Conservation (phyloP, 2,329 filamentous ascomycete genomes). For the Aspergillus sojae region DNA sequence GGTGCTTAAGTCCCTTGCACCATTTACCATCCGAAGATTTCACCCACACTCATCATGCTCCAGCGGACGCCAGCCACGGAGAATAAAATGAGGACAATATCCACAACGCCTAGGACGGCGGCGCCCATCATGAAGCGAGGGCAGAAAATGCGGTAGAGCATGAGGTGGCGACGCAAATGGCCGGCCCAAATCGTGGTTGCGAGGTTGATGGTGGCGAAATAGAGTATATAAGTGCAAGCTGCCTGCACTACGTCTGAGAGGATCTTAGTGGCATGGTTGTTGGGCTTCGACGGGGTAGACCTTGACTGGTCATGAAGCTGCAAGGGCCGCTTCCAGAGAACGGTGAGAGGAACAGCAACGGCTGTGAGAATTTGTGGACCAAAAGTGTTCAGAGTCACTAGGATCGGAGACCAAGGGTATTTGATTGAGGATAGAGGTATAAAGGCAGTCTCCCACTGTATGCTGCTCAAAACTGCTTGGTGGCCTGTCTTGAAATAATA, state of each 20-base stretch:
- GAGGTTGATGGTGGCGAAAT: conserved; percentile 79
- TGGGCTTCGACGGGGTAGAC: conserved; percentile 19
- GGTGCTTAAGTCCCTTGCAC: background rate
- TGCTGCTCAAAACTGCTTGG: conserved; percentile 80
- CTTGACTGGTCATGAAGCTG: conserved; percentile 60
- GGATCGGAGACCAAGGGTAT: conserved; percentile 86
- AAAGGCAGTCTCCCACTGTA: conserved; percentile 97
- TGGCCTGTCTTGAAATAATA: conserved; percentile 98
- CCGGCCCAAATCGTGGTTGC: conserved; percentile 91
- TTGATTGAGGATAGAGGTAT: conserved; percentile 79
- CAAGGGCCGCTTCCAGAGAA: conserved; percentile 86
- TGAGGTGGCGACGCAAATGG: conserved; percentile 84
- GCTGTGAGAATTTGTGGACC: conserved; percentile 84
- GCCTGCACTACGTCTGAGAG: conserved; percentile 72
- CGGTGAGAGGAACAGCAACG: conserved; percentile 75
- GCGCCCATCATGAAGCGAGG: conserved; percentile 87
- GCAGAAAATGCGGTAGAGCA: conserved; percentile 93
- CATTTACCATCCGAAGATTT: conserved; percentile 80
- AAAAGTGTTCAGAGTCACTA: conserved; percentile 84
- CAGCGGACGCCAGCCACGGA: conserved; percentile 73
- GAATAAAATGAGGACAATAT: conserved; percentile 71
- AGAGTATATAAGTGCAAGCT: conserved; percentile 74
- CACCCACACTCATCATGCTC: conserved; percentile 76
- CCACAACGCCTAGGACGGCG: conserved; percentile 71
- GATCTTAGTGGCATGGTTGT: conserved; percentile 44